phyloP scores from a whole-genome alignment of 78 protist genomes.

The Dictyostelium brefeldianum region DNA sequence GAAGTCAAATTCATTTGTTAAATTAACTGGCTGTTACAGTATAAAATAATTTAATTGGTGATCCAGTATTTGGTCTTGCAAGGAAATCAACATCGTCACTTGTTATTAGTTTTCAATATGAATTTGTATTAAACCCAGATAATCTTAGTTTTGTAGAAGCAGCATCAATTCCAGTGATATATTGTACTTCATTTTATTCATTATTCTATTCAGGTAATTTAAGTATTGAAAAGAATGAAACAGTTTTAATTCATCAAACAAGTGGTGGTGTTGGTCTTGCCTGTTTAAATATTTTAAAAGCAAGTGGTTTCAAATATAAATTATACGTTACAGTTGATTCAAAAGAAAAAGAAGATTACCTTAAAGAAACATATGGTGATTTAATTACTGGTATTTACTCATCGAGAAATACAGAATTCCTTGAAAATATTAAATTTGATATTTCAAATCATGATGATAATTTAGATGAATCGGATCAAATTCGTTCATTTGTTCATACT shows the following conservation, averaged over 20 bases:
- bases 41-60: too few species aligned
- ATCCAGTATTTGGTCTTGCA: slow-evolving; percentile 39
- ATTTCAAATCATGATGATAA: neutral
- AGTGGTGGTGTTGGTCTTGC: slow-evolving; percentile 94
- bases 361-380: slow-evolving; percentile 11
- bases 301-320: slow-evolving; percentile 68
- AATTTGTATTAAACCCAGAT: slow-evolving; percentile 6
- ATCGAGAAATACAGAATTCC: neutral
- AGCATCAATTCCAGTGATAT: slow-evolving; percentile 66
- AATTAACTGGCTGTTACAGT: too few species aligned
- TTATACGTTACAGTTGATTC: slow-evolving; percentile 50
- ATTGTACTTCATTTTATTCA: slow-evolving; percentile 46
- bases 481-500: neutral
- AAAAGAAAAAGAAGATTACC: slow-evolving; percentile 39
- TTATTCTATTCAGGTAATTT: slow-evolving; percentile 14
- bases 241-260: slow-evolving; percentile 84
- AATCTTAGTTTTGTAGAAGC: slow-evolving; percentile 38
- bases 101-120: neutral
- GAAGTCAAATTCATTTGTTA: too few species aligned
- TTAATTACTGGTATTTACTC: slow-evolving; percentile 65
- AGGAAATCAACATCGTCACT: neutral
- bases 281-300: slow-evolving; percentile 86
- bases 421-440: neutral
- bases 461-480: slow-evolving; percentile 12
- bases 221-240: slow-evolving; percentile 8